A percentile compares a stretch with the other conserved stretches of the same genome.
Evolutionary conservation across 257 asterid genomes (phyloP).

Genomic region (Nicotiana noctiflora): DNA sequence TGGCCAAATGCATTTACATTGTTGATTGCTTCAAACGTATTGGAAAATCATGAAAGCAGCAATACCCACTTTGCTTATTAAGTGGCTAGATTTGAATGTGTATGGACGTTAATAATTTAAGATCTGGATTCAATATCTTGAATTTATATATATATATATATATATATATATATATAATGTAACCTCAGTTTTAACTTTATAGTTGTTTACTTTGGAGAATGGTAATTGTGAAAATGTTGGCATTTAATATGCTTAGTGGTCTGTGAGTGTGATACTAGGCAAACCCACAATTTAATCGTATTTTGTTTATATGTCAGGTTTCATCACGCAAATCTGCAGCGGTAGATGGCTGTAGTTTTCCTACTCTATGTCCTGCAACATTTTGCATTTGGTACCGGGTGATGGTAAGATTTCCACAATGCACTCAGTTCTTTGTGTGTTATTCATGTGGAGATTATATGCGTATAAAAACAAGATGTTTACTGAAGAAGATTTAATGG

Average conservation of each 20-base stretch:
- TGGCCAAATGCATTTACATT: neutral
- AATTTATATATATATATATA: neutral
- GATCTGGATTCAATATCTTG: neutral
- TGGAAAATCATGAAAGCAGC: neutral
- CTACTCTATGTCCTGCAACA: constrained; percentile 63
- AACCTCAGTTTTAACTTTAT: neutral
- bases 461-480: constrained; percentile 7
- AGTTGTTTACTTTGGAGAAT: neutral
- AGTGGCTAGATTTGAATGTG: neutral
- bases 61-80: neutral
- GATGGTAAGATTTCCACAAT: constrained; percentile 42
- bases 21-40: neutral
- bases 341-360: constrained; percentile 44
- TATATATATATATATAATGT: too few species aligned
- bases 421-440: constrained; percentile 2
- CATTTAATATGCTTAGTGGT: constrained; percentile 8
- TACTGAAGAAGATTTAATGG: constrained; percentile 19
- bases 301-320: constrained; percentile 38
- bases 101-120: neutral
- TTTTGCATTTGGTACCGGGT: constrained; percentile 69
- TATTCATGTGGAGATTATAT: neutral
- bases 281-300: neutral
- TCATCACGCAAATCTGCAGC: constrained; percentile 31
- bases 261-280: constrained; percentile 5
- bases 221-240: neutral